Conservation (phyloP, 176 grass and related monocot species). For the Themeda triandra region DNA sequence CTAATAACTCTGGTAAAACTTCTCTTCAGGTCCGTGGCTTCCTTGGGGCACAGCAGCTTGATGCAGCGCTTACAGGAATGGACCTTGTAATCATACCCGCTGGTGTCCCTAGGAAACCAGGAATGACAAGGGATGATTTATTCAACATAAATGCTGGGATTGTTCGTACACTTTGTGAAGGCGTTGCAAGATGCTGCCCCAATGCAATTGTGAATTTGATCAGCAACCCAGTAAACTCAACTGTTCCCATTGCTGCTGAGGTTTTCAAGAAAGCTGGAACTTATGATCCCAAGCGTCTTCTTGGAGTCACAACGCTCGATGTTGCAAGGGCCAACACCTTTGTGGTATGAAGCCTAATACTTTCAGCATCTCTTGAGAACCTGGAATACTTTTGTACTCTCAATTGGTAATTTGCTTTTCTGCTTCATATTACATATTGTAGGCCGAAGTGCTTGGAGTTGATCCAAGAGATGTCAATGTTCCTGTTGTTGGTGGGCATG, state of each 20-base stretch:
- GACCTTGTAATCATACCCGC: slow-evolving; percentile 96
- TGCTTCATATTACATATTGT: slow-evolving; percentile 17
- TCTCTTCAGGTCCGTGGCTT: slow-evolving; percentile 79
- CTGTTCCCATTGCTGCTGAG: slow-evolving; percentile 93
- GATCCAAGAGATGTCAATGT: slow-evolving; percentile 80
- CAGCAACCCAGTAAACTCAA: slow-evolving; percentile 98
- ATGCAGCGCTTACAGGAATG: slow-evolving; percentile 89
- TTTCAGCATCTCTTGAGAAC: background rate
- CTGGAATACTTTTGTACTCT: background rate
- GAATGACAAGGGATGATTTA: slow-evolving; percentile 98
- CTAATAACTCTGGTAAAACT: background rate
- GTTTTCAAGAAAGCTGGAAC: slow-evolving; percentile 96
- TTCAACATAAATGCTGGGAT: slow-evolving; percentile 99
- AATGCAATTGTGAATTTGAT: slow-evolving; percentile 86
- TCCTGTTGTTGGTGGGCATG: slow-evolving; percentile 79
- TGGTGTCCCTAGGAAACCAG: slow-evolving; percentile 90
- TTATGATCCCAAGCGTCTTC: slow-evolving; percentile 80
- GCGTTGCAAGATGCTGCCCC: slow-evolving; percentile 74
- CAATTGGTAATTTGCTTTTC: slow-evolving; percentile 7
- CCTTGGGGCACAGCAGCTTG: slow-evolving; percentile 70
- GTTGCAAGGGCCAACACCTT: slow-evolving; percentile 98
- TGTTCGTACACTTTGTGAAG: slow-evolving; percentile 74
- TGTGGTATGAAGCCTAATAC: slow-evolving; percentile 61
- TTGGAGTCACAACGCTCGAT: slow-evolving; percentile 96
- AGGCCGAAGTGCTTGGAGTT: slow-evolving; percentile 94